Base-by-base conservation (phyloP, 129 eudicot genomes). In the Flaveria bidentis region DNA sequence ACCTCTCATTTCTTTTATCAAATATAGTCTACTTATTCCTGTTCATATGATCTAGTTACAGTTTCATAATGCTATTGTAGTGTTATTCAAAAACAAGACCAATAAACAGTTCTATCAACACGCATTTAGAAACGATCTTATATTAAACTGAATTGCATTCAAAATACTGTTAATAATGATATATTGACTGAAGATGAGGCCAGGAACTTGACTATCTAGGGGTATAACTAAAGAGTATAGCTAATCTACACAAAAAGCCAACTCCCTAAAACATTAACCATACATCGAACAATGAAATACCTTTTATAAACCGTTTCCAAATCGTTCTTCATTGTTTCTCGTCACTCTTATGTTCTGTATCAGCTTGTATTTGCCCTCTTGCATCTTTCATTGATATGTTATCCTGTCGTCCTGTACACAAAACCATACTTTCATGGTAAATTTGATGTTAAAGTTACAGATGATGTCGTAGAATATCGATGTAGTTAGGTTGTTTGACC, bases 201-300 rank as follows among this genome's bases (percentile, higher is more conserved):
- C 7, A 5, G 1, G 41, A 36, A 36, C 5, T 36, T 36, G 41
- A 5, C 41, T 36, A 36, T 45, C 36, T 33, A 52, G 33, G 25
- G 46, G 17, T 36, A 68, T 68, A 45, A 68, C 73, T 23, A 15
- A 42, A n/a, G 16, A 10, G 41, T 67, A 67, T 26, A 72, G 39
- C 78, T 71, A 79, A 72, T 41, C 83, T 79, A 79, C 67, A 72
- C 73, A 73, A 64, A 72, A 72, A 79, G 39, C 73, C 78, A 72
- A 77, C 82, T 71, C 55, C 72, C 72, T 57, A 71, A 49, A 49
- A 49, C 82, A 71, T 60, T 60, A 60, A 70, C 30, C 71, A 47
- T 14, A 5, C 12, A 2, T 63, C 15, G 16, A 63, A 6, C 9
- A 13, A 63, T 16, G 57, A 67, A 13, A 30, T 72, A 79, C 73